phyloP scores from a whole-genome alignment of 768 basidiomycete genomes.

The Rhodotorula taiwanensis region DNA sequence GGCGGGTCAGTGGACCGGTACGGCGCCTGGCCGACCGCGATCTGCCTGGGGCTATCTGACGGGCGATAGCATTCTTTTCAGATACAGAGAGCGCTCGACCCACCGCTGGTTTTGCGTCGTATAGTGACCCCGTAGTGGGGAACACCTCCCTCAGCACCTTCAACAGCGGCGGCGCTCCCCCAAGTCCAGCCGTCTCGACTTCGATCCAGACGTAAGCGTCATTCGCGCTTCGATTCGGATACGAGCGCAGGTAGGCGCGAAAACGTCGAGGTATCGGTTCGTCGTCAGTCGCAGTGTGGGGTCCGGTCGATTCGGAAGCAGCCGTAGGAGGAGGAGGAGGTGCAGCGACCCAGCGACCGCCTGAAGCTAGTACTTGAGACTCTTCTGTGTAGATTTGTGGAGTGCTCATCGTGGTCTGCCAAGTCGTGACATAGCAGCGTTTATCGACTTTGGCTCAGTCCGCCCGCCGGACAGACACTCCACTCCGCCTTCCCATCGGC shows the following conservation, averaged over 20 bases:
- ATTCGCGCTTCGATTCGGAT: background rate
- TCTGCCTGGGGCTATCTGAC: no score
- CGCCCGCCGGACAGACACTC: no score
- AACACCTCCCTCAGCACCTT: background rate
- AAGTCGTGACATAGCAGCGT: no score
- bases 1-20: no score
- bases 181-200: background rate
- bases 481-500: no score
- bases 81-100: background rate
- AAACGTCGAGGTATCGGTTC: background rate
- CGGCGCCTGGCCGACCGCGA: no score
- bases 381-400: background rate
- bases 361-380: background rate
- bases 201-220: slow-evolving; percentile 3
- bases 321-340: no score
- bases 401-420: no score
- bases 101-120: background rate
- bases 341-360: background rate
- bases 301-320: background rate
- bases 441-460: no score
- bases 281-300: background rate
- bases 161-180: background rate
- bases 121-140: background rate
- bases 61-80: no score
- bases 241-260: background rate